phyloP scores from a whole-genome alignment of 768 basidiomycete genomes.

The Hericium erinaceus region DNA sequence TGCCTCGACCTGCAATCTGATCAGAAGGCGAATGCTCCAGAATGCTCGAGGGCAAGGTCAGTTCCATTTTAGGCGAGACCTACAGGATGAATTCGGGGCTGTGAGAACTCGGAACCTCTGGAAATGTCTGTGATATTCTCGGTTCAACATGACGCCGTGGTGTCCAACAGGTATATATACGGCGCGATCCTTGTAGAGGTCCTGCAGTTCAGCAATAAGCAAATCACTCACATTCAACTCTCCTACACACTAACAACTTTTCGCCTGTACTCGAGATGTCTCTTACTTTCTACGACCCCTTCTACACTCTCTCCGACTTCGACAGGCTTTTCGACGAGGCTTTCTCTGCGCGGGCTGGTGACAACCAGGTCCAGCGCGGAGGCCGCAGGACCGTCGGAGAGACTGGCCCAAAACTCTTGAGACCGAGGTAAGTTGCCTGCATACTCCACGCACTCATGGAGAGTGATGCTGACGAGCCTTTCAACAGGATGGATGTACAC shows the following conservation, averaged over 20 bases:
- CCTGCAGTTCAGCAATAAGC: background rate
- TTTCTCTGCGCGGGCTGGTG: background rate
- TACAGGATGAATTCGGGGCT: too few species aligned
- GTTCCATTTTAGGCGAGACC: too few species aligned
- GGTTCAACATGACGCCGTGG: too few species aligned
- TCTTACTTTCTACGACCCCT: background rate
- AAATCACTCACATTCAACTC: background rate
- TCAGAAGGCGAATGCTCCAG: too few species aligned
- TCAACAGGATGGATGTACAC: slow-evolving; percentile 41
- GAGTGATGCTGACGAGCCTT: background rate
- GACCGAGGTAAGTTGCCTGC: background rate
- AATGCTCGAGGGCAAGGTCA: too few species aligned
- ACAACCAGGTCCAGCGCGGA: background rate
- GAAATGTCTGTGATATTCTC: too few species aligned
- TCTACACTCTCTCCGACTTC: background rate
- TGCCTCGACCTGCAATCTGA: too few species aligned
- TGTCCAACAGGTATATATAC: background rate
- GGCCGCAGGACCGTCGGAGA: background rate
- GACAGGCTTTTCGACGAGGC: background rate
- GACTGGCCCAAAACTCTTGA: background rate
- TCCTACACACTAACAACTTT: background rate
- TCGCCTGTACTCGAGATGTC: background rate
- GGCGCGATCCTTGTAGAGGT: background rate
- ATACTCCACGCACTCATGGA: background rate
- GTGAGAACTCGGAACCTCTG: too few species aligned